Conservation (phyloP, 306 rosid species). For the Cucurbita maxima region DNA sequence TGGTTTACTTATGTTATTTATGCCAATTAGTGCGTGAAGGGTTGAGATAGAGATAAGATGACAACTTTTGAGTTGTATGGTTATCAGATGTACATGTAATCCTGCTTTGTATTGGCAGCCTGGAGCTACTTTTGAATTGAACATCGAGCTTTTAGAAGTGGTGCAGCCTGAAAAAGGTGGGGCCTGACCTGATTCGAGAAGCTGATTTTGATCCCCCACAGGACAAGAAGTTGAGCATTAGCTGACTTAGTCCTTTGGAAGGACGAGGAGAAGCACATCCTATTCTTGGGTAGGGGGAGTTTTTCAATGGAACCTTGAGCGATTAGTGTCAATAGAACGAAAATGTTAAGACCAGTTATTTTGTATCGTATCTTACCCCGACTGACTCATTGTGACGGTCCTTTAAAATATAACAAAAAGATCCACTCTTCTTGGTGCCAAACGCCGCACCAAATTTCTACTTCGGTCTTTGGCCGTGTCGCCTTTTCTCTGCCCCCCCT, state of each 20-base stretch:
- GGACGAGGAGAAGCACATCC: neutral
- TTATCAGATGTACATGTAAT: conserved; percentile 8
- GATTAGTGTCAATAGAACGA: neutral
- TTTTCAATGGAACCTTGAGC: neutral
- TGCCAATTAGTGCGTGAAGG: conserved; percentile 4
- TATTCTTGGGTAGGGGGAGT: neutral
- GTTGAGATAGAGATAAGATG: conserved; percentile 3
- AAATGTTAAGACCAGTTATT: neutral
- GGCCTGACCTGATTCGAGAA: conserved; percentile 5
- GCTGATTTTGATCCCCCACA: neutral
- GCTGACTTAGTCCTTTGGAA: neutral
- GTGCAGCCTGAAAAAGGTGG: conserved; percentile 25
- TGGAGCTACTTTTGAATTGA: conserved; percentile 80
- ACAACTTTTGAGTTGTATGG: neutral
- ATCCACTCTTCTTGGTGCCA: too few relatives aligned
- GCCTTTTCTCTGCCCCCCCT: neutral
- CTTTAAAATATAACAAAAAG: neutral
- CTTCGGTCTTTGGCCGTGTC: neutral
- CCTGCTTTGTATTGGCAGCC: conserved; percentile 50
- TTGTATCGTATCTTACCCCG: neutral
- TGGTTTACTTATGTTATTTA: conserved; percentile 1
- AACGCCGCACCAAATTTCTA: conserved; percentile 6
- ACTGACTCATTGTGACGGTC: neutral
- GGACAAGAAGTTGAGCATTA: conserved; percentile 2
- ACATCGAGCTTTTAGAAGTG: conserved; percentile 68